Evolutionary conservation across 441 rosid species (phyloP).

Genomic region (Adansonia grandidieri): DNA sequence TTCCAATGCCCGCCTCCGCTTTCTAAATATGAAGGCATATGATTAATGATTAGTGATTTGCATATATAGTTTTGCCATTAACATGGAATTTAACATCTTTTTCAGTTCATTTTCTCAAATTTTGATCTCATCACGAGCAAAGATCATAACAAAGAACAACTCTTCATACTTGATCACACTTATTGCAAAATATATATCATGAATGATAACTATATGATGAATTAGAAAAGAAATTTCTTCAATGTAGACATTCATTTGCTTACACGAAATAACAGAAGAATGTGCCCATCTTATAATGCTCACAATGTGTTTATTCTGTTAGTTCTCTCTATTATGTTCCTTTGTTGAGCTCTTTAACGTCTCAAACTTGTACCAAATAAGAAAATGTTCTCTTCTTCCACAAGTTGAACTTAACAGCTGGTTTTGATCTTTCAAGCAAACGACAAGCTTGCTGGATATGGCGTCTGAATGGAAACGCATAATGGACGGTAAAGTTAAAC

Average conservation of each 20-base stretch:
- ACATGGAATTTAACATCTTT: neutral
- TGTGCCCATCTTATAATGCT: no score
- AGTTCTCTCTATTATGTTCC: no score
- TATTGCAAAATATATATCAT: neutral
- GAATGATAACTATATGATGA: neutral
- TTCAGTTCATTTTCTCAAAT: conserved; percentile 8
- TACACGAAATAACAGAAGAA: neutral
- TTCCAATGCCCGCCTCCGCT: neutral
- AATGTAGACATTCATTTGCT: neutral
- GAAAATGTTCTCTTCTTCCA: no score
- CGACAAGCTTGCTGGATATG: neutral
- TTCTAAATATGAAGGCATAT: neutral
- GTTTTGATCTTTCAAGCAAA: no score
- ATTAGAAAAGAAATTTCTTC: neutral
- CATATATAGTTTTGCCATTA: neutral
- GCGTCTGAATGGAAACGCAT: neutral
- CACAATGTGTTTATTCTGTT: no score
- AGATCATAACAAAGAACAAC: neutral
- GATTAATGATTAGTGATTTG: neutral
- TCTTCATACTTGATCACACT: neutral
- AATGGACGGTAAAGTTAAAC: neutral
- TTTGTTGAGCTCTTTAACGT: no score
- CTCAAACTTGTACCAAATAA: no score
- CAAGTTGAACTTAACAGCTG: no score
- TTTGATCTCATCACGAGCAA: neutral